Evolutionary conservation across 768 basidiomycete genomes (phyloP), one percentile per base, ranked within the genome.

Genomic region (Ramaria sp.): DNA sequence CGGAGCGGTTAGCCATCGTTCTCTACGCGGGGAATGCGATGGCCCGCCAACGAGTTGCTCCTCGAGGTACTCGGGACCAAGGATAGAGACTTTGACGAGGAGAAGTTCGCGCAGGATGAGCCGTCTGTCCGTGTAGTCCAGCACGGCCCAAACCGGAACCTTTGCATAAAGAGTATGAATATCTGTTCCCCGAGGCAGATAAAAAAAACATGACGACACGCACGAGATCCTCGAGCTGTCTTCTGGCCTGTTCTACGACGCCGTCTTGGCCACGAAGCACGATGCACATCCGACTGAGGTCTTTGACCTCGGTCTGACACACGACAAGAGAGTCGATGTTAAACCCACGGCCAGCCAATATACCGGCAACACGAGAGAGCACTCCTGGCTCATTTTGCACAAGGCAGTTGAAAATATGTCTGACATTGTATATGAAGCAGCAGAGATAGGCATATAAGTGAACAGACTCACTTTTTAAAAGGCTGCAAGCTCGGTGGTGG

Each of bases 301-400:
- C 96, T 55, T 91, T 83, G 59, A 98, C 91, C 70, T 98, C 96
- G 36, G 96, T 99, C 51, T 88, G 81, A 70, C 96, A 99, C 24
- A 99, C 96, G 62, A 99, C 96, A 58, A 99, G 75, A 4, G 95
- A 97, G 70, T 99, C 95, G 67, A 95, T 89, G 74, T 99, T 99
- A 77, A 99, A 96, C 3, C 96, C 96, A 60, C 96, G 77, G 39
- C 90, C 96, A 18, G 96, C 96, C 22, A 99, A 78, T 63, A 95
- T 97, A 52, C 96, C 96, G 5, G 95, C 95, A 3, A 99, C 93
- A 61, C 96, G 86, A 27, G 95, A 96, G 12, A 99, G 78, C n/a
- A 99, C 96, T 63, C 96, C 96, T 2, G 96, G 96, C 71, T 99
- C 96, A 66, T 99, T 97, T 70, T 99, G 96, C 3, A 98, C 96